A percentile compares a stretch with the other conserved stretches of the same genome.
Evolutionary conservation across 2,329 filamentous ascomycete genomes (phyloP).

Genomic region (Trichoderma sp.): DNA sequence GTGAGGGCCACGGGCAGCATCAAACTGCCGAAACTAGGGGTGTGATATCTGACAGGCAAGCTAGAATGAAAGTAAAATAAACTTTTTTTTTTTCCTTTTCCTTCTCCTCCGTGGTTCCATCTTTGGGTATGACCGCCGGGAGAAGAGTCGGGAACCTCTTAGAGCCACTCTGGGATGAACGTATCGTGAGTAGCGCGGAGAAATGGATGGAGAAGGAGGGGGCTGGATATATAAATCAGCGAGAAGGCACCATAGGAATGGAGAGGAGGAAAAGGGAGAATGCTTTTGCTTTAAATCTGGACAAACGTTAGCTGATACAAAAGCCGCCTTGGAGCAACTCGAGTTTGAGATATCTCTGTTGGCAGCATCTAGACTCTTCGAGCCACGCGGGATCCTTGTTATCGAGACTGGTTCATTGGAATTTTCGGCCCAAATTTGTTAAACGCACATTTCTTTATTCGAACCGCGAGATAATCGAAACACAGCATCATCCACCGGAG

Average conservation of each 20-base stretch:
- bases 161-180: neutral
- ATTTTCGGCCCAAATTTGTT: neutral
- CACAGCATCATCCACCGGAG: neutral
- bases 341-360: neutral
- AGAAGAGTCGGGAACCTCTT: neutral
- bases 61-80: neutral
- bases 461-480: neutral
- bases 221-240: constrained; percentile 6
- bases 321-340: neutral
- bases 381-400: neutral
- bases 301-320: neutral
- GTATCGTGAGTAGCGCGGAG: neutral
- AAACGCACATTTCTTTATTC: neutral
- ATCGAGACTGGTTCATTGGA: neutral
- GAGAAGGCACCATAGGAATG: neutral
- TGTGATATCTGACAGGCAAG: neutral
- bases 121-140: neutral
- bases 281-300: neutral
- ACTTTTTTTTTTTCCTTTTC: neutral
- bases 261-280: neutral
- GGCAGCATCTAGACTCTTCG: neutral
- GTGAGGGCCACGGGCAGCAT: neutral
- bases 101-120: neutral
- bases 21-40: neutral
- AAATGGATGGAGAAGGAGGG: neutral